phyloP scores from a whole-genome alignment of 2,329 filamentous ascomycete species.

The Talaromyces islandicus region DNA sequence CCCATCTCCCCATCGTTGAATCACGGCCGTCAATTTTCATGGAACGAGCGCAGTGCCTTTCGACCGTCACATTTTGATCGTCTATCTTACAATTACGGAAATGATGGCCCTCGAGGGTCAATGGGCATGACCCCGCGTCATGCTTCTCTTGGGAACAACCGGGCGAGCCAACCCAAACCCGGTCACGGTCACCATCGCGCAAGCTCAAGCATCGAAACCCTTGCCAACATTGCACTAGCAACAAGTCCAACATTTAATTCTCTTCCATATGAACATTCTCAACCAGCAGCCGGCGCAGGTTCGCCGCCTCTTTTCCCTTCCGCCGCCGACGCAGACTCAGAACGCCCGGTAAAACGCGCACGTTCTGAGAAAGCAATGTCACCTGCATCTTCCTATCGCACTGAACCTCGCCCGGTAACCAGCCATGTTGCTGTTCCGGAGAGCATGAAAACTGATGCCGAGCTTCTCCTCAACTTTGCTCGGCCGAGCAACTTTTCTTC shows the following conservation, averaged over 20 bases:
- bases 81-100: slow-evolving; percentile 16
- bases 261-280: slow-evolving; percentile 26
- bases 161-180: slow-evolving; percentile 13
- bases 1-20: slow-evolving; percentile 36
- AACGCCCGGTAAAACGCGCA: slow-evolving; percentile 55
- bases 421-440: slow-evolving; percentile 28
- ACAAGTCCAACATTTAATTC: slow-evolving; percentile 41
- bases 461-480: slow-evolving; percentile 42
- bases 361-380: slow-evolving; percentile 53
- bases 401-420: slow-evolving; percentile 20
- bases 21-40: slow-evolving; percentile 23
- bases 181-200: slow-evolving; percentile 37
- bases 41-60: slow-evolving; percentile 23
- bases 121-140: slow-evolving; percentile 8
- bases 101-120: slow-evolving; percentile 14
- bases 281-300: slow-evolving; percentile 18
- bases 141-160: slow-evolving; percentile 15
- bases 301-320: slow-evolving; percentile 25
- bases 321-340: slow-evolving; percentile 22
- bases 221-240: slow-evolving; percentile 46
- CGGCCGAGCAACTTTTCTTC: slow-evolving; percentile 28
- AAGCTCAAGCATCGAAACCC: slow-evolving; percentile 43
- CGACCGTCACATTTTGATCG: slow-evolving; percentile 20
- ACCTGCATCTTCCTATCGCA: slow-evolving; percentile 28
- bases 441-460: slow-evolving; percentile 43